phyloP scores from a whole-genome alignment of 139 green algal species.

The Gonium pectorale region DNA sequence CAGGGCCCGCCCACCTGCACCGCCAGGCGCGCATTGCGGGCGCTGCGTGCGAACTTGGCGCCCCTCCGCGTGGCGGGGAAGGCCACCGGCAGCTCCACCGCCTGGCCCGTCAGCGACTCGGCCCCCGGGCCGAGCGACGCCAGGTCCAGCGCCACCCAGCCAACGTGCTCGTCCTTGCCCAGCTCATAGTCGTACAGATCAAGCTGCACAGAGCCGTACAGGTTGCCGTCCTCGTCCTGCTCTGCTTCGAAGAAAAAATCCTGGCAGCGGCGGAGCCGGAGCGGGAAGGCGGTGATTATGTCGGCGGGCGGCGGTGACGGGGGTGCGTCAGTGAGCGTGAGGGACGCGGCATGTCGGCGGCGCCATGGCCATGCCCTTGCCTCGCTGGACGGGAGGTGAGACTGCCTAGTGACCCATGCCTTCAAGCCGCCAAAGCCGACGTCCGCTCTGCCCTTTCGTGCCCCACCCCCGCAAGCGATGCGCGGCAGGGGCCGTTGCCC shows the following conservation, averaged over 20 bases:
- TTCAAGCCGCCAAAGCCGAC: no score
- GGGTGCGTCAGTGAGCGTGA: not conserved
- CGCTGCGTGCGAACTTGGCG: not conserved
- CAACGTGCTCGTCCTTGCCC: constrained; percentile 18
- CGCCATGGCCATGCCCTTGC: no score
- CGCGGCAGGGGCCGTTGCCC: no score
- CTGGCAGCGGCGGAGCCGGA: not conserved
- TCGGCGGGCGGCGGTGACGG: no score
- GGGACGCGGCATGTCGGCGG: no score
- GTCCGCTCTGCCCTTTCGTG: no score
- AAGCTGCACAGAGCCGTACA: constrained; percentile 9
- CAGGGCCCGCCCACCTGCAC: not conserved
- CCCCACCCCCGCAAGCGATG: no score
- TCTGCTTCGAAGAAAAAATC: constrained; percentile 43
- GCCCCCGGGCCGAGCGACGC: not conserved
- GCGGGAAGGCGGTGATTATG: no score
- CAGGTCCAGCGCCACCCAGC: not conserved
- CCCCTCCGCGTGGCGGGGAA: not conserved
- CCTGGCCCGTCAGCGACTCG: not conserved
- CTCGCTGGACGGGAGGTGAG: no score
- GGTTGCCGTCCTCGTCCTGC: not conserved
- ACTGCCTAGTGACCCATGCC: no score
- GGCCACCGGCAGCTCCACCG: not conserved
- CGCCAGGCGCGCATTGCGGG: not conserved
- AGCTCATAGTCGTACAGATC: constrained; percentile 41